Evolutionary conservation across 2,329 filamentous ascomycete species (phyloP).

Genomic region (Botrytis galanthina): DNA sequence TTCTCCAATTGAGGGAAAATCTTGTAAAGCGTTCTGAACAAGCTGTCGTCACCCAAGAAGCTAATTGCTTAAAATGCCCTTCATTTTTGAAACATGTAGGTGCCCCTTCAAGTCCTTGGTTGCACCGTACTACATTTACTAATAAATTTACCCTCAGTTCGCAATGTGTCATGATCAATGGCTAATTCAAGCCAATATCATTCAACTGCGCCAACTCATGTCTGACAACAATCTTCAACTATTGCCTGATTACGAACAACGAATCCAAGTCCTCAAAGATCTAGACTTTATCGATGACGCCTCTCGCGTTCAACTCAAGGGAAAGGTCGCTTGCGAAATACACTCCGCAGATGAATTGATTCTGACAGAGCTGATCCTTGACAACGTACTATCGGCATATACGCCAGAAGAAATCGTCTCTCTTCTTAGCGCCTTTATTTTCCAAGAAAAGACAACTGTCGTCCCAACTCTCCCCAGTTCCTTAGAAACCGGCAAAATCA

Average conservation of each 20-base stretch:
- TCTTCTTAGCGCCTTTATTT: conserved; percentile 89
- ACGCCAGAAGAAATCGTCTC: conserved; percentile 96
- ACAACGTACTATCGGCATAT: conserved; percentile 93
- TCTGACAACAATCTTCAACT: conserved; percentile 96
- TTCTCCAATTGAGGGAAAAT: conserved; percentile 76
- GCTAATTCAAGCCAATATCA: conserved; percentile 92
- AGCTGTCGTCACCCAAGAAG: conserved; percentile 60
- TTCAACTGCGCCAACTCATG: conserved; percentile 80
- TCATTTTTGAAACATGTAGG: conserved; percentile 84
- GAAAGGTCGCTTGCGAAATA: conserved; percentile 97
- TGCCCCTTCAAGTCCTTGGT: background rate
- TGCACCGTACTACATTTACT: background rate
- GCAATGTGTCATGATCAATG: conserved; percentile 96
- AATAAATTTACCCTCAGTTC: conserved; percentile 54
- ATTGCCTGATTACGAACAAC: conserved; percentile 93
- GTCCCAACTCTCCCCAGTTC: conserved; percentile 78
- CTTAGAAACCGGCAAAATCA: conserved; percentile 77
- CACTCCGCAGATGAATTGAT: conserved; percentile 96
- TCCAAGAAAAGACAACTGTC: conserved; percentile 90
- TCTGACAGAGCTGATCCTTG: conserved; percentile 90
- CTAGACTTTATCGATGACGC: conserved; percentile 87
- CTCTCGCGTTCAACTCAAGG: conserved; percentile 88
- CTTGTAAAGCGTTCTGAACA: conserved; percentile 68
- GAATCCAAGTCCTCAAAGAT: conserved; percentile 86
- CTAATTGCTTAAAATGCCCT: conserved; percentile 67